These are phyloP conservation scores for Colletotrichum sublineola DNA, from an alignment of 2,329 filamentous ascomycete species.

Conservation along the genomic window DNA sequence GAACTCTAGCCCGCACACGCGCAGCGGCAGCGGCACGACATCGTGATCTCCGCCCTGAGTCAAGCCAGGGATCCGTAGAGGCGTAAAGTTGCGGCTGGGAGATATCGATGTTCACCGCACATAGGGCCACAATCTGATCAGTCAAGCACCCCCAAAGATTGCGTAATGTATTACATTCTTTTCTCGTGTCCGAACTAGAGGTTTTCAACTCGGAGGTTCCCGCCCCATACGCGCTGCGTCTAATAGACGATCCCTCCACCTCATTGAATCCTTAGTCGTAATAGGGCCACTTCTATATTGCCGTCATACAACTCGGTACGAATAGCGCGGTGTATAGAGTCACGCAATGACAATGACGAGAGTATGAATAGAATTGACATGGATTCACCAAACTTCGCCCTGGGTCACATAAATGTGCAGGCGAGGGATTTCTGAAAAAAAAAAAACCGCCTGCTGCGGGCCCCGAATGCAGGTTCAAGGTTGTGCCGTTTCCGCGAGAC, in stretches of 20 bases:
- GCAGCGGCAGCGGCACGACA: constrained; percentile 38
- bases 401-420: constrained; percentile 12
- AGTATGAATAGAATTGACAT: constrained; percentile 24
- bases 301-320: constrained; percentile 12
- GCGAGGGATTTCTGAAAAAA: constrained; percentile 27
- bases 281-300: background rate
- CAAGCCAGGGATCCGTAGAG: constrained; percentile 20
- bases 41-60: constrained; percentile 40
- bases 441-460: constrained; percentile 32
- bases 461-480: constrained; percentile 20
- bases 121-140: constrained; percentile 22
- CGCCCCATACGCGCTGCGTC: background rate
- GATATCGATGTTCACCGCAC: constrained; percentile 22
- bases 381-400: background rate
- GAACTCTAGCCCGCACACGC: constrained; percentile 26
- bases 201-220: background rate
- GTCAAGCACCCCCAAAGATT: constrained; percentile 8
- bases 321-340: background rate
- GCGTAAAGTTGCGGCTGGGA: background rate
- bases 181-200: background rate
- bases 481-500: constrained; percentile 23
- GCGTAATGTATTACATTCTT: background rate
- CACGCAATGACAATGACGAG: constrained; percentile 1
- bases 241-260: background rate
- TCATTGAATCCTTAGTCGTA: background rate